A percentile compares a stretch with the other conserved stretches of the same genome.
Conservation (phyloP, 2,329 filamentous ascomycete genomes). For the Colletotrichum shisoi region DNA sequence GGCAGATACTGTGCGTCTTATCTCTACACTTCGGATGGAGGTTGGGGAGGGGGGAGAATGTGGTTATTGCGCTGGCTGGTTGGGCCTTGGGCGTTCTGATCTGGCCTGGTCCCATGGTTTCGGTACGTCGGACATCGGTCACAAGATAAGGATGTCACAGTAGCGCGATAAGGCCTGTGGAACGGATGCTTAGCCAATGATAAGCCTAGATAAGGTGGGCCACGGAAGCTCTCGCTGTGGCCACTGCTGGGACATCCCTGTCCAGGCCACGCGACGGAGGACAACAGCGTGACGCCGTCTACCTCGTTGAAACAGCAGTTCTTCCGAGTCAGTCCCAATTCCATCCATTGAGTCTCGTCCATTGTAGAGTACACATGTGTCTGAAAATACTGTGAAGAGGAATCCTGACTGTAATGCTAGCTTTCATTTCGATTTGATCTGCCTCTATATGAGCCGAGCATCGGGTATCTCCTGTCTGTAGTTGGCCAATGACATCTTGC, state of each 20-base stretch:
- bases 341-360: too few relatives aligned
- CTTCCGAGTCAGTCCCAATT: background rate
- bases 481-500: background rate
- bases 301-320: background rate
- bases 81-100: constrained; percentile 4
- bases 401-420: background rate
- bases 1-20: constrained; percentile 12
- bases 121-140: constrained; percentile 28
- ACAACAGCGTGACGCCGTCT: constrained; percentile 24
- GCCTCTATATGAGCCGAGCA: background rate
- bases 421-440: background rate
- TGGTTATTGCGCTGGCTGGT: background rate
- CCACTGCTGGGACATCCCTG: constrained; percentile 5
- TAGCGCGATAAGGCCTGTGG: background rate
- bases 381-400: too few relatives aligned
- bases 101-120: background rate
- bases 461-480: constrained; percentile 2
- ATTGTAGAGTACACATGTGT: too few relatives aligned
- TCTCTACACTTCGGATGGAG: background rate
- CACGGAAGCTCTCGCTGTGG: background rate
- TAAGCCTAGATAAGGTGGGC: background rate
- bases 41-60: background rate
- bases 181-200: background rate
- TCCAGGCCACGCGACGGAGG: constrained; percentile 23
- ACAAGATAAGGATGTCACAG: constrained; percentile 33